These are phyloP conservation scores for Scopulariopsis brevicaulis DNA, from an alignment of 2,329 filamentous ascomycete genomes.

Conservation along the genomic window DNA sequence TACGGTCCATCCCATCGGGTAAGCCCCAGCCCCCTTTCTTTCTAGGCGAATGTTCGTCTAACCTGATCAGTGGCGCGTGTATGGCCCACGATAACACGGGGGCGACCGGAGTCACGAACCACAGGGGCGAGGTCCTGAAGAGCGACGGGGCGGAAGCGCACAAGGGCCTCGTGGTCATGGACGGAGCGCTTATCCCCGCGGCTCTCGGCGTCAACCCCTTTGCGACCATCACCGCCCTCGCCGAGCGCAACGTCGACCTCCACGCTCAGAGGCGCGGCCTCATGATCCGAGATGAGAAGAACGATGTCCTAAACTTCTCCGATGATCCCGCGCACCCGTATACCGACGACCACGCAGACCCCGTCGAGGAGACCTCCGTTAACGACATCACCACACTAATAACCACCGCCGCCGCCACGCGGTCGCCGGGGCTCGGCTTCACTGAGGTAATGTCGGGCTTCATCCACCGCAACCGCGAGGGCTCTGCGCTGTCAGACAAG, in stretches of 20 bases:
- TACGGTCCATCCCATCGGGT: conserved; percentile 56
- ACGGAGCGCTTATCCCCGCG: conserved; percentile 49
- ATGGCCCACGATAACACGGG: conserved; percentile 50
- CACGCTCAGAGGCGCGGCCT: conserved; percentile 30
- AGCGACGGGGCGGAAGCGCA: conserved; percentile 39
- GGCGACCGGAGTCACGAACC: conserved; percentile 45
- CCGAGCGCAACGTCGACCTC: conserved; percentile 48
- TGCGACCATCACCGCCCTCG: conserved; percentile 58
- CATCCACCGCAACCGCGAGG: conserved; percentile 33
- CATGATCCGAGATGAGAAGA: conserved; percentile 30
- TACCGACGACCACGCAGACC: conserved; percentile 10
- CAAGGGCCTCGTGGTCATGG: conserved; percentile 47
- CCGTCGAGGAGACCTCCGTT: conserved; percentile 24
- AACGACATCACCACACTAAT: conserved; percentile 22
- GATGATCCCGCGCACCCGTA: conserved; percentile 31
- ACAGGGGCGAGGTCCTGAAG: conserved; percentile 47
- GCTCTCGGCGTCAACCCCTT: conserved; percentile 56
- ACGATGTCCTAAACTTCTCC: conserved; percentile 41
- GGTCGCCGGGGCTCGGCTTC: conserved; percentile 43
- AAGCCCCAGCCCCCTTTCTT: conserved; percentile 13
- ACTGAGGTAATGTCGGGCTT: conserved; percentile 55
- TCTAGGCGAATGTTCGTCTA: not conserved
- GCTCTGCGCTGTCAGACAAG: conserved; percentile 27
- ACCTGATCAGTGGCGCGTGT: conserved; percentile 40
- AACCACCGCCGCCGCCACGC: conserved; percentile 26